These are phyloP conservation scores for Globisporangium barbulae DNA, from an alignment of 352 stramenopile species.

Conservation along the genomic window DNA sequence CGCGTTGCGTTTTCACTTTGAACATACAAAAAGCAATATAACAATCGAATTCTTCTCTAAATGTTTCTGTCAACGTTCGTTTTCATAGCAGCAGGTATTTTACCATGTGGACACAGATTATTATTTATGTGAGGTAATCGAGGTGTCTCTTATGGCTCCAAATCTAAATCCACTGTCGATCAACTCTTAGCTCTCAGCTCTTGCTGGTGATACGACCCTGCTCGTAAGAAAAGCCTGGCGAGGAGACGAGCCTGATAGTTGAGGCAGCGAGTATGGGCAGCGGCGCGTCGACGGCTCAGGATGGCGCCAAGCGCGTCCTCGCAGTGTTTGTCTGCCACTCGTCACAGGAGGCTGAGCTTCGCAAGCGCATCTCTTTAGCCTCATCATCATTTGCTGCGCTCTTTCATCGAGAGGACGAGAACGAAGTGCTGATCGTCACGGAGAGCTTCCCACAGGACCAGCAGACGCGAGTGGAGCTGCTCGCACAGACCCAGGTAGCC, in stretches of 20 bases:
- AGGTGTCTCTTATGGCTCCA: too few species aligned
- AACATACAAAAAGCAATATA: too few species aligned
- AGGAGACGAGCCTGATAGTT: background rate
- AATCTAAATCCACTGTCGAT: too few species aligned
- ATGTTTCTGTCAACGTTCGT: too few species aligned
- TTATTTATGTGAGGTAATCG: too few species aligned
- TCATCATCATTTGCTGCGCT: background rate
- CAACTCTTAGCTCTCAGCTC: too few species aligned
- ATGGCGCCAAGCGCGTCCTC: background rate
- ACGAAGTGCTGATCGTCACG: constrained; percentile 31
- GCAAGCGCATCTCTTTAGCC: constrained; percentile 7
- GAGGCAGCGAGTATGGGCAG: constrained; percentile 20
- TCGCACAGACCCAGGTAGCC: constrained; percentile 25
- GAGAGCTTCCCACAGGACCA: constrained; percentile 33
- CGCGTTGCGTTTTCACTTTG: too few species aligned
- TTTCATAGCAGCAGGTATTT: too few species aligned
- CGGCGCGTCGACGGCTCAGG: constrained; percentile 17
- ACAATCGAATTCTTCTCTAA: too few species aligned
- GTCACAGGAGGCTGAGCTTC: constrained; percentile 14
- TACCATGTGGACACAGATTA: too few species aligned
- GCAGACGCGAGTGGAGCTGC: constrained; percentile 27
- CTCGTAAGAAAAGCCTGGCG: too few species aligned
- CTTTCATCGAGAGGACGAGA: background rate
- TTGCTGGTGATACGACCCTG: too few species aligned
- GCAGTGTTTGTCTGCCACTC: constrained; percentile 31